Base-by-base conservation (phyloP, 805 yeast genomes). In the Candida saitoana region DNA sequence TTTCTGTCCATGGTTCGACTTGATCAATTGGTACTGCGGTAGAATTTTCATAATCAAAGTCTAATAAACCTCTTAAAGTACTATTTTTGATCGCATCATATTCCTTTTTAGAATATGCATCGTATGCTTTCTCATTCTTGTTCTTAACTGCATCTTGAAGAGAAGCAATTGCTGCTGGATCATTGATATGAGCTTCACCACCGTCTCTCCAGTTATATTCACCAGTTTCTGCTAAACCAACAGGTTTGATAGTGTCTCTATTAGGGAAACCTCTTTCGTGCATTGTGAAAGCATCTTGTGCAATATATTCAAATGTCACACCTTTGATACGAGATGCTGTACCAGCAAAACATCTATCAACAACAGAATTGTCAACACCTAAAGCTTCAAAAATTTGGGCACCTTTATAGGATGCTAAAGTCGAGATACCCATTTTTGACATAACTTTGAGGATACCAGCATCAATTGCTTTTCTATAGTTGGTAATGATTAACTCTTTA, bases 1-100 rank as follows among this genome's bases (percentile, higher is more conserved):
- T 91, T 65, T 91, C 99, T 29, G 98, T 93, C 99, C 99, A 91
- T 35, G 99, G 99, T 72, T 91, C 99, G 52, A 91, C 99, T 69
- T 93, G 98, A 59, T 91, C 99, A 48, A 91, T 70, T 43, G 99
- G 97, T 41, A 91, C 93, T 3, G 90, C 77, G 3, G 72, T 74
- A 0, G 88, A 75, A 49, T 60, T 63, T 34, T 79, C 85, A 58
- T 69, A 88, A 66, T 93, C 97, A 59, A 91, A 84, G 66, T 93
- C 98, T 42, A 91, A 77, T 56, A 91, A 70, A 32, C 99, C 99
- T 66, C 99, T 81, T 52, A 91, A 73, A 12, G 99, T 91, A 75
- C 98, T 91, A 60, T 85, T 81, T 67, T 79, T 83, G 57, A 91
- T 85, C 16, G 96, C 96, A 50, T 89, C 96, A 60, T 82, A 79